Percentiles rank a stretch among this genome's conserved stretches.
Evolutionary conservation across 2,329 filamentous ascomycete species (phyloP).

Genomic region (Zopfia rhizophila): DNA sequence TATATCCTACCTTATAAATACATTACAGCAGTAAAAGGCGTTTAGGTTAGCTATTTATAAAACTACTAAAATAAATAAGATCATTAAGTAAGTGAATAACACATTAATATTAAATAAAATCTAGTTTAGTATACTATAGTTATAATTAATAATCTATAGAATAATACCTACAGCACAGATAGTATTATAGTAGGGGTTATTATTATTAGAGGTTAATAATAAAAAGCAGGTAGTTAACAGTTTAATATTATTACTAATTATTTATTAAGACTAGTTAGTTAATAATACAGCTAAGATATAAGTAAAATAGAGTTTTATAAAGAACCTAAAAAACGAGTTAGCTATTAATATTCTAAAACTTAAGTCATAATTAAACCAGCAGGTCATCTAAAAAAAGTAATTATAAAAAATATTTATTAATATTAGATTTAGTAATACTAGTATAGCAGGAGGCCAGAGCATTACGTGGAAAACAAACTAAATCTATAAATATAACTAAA

Average conservation of each 20-base stretch:
- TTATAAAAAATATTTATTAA: constrained; percentile 13
- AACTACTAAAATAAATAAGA: constrained; percentile 8
- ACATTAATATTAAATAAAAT: constrained; percentile 18
- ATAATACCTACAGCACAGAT: constrained; percentile 14
- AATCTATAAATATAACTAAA: too few relatives aligned
- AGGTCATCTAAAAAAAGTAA: background rate
- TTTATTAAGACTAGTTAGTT: constrained; percentile 17
- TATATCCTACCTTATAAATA: constrained; percentile 11
- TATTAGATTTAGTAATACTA: background rate
- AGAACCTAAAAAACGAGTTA: constrained; percentile 16
- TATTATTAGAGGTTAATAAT: constrained; percentile 14
- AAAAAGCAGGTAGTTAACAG: constrained; percentile 1
- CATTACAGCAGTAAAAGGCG: constrained; percentile 5
- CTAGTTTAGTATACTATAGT: constrained; percentile 24
- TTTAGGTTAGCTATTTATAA: constrained; percentile 18
- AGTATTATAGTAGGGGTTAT: constrained; percentile 17
- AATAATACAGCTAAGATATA: constrained; percentile 18
- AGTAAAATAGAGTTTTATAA: constrained; percentile 22
- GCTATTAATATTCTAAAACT: background rate
- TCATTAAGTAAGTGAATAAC: constrained; percentile 17
- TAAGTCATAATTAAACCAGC: background rate
- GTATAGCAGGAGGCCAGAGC: constrained; percentile 12
- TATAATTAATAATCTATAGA: constrained; percentile 25
- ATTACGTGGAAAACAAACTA: constrained; percentile 18
- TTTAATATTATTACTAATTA: constrained; percentile 9